Conservation (phyloP, 108 stramenopile species). For the Skeletonema menzelii region DNA sequence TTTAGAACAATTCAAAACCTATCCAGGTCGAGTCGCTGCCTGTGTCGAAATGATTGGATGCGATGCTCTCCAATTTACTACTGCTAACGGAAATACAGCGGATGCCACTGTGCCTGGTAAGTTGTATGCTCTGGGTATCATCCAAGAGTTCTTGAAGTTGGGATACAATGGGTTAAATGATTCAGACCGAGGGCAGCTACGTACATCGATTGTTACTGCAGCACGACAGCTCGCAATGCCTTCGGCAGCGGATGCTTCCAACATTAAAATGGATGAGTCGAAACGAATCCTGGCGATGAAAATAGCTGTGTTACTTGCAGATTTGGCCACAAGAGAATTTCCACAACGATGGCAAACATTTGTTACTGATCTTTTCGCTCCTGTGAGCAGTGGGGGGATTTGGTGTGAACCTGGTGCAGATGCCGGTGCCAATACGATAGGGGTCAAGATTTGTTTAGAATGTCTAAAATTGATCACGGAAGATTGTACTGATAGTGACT, state of each 20-base stretch:
- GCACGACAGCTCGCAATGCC: slow-evolving; percentile 51
- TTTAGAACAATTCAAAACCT: slow-evolving; percentile 77
- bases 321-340: slow-evolving; percentile 76
- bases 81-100: slow-evolving; percentile 12
- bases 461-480: slow-evolving; percentile 77
- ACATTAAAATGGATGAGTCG: slow-evolving; percentile 10
- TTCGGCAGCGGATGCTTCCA: background rate
- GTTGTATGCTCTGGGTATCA: slow-evolving; percentile 73
- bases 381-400: slow-evolving; percentile 55
- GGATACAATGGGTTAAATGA: slow-evolving; percentile 62
- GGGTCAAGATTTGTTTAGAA: slow-evolving; percentile 79
- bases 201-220: slow-evolving; percentile 60
- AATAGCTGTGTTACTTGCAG: slow-evolving; percentile 70
- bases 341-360: slow-evolving; percentile 87
- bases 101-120: slow-evolving; percentile 75
- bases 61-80: slow-evolving; percentile 7
- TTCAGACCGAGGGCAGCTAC: slow-evolving; percentile 60
- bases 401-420: slow-evolving; percentile 49
- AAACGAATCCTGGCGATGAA: slow-evolving; percentile 68
- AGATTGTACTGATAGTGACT: slow-evolving; percentile 92
- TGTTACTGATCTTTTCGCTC: slow-evolving; percentile 60
- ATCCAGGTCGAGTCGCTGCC: slow-evolving; percentile 61
- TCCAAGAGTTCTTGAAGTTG: slow-evolving; percentile 60
- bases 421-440: slow-evolving; percentile 38
- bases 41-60: slow-evolving; percentile 57